These are phyloP conservation scores for Heracleum sosnowskyi DNA, from an alignment of 129 eudicot genomes.

Conservation along the genomic window DNA sequence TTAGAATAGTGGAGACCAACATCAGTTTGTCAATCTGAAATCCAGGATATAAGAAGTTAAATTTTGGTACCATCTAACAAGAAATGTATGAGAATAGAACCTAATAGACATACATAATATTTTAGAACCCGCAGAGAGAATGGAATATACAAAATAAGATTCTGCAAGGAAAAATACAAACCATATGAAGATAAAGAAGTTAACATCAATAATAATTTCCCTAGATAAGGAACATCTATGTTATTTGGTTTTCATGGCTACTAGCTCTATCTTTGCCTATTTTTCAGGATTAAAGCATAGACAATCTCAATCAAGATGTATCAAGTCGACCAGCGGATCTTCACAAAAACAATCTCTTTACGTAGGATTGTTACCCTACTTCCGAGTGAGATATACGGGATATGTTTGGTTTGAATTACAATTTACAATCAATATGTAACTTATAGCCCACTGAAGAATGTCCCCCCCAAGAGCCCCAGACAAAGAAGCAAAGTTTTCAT, in stretches of 20 bases:
- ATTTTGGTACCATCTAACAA: neutral
- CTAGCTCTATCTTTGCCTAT: conserved; percentile 28
- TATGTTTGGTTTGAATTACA: neutral
- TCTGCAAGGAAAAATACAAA: conserved; percentile 27
- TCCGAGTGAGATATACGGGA: neutral
- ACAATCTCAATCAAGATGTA: conserved; percentile 39
- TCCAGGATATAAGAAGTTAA: conserved; percentile 10
- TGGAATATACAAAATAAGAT: conserved; percentile 16
- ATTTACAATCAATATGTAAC: neutral
- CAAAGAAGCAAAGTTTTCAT: conserved; percentile 17
- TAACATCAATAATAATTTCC: conserved; percentile 18
- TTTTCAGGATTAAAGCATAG: conserved; percentile 29
- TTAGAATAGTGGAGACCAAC: conserved; percentile 16
- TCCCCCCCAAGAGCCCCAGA: conserved; percentile 30
- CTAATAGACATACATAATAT: neutral
- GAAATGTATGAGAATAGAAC: conserved; percentile 10
- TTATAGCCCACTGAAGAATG: conserved; percentile 28
- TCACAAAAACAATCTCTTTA: neutral
- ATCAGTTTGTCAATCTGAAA: conserved; percentile 16
- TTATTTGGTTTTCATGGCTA: conserved; percentile 11
- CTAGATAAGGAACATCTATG: neutral
- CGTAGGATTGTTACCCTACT: neutral
- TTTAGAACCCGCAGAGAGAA: neutral
- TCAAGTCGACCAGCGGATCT: neutral
- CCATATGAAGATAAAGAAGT: conserved; percentile 37